Percentiles rank a stretch among this genome's conserved stretches.
Evolutionary conservation across 495 filamentous ascomycete genomes (phyloP).

Genomic region (Pseudotulostoma volvatum): DNA sequence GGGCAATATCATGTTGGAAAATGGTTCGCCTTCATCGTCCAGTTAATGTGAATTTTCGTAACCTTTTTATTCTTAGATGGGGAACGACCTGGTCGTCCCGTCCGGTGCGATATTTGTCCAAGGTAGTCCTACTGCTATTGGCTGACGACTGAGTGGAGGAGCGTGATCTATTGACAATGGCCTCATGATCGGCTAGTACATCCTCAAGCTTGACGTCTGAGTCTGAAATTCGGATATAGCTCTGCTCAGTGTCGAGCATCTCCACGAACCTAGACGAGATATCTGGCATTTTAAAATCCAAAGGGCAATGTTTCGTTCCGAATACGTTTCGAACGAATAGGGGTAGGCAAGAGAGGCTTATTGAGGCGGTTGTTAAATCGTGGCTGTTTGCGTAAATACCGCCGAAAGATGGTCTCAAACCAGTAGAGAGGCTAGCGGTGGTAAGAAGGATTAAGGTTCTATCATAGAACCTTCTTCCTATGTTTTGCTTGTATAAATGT

Average conservation of each 20-base stretch:
- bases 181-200: slow-evolving; percentile 31
- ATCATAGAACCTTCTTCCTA: too few species aligned
- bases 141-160: slow-evolving; percentile 27
- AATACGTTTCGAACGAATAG: too few species aligned
- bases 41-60: slow-evolving; percentile 5
- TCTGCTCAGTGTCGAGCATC: slow-evolving; percentile 27
- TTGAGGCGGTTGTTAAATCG: too few species aligned
- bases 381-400: too few species aligned
- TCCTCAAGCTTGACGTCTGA: slow-evolving; percentile 33
- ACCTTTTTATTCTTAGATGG: slow-evolving; percentile 3
- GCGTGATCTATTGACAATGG: slow-evolving; percentile 22
- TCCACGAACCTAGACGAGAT: slow-evolving; percentile 27
- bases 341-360: too few species aligned
- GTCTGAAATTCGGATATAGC: slow-evolving; percentile 17
- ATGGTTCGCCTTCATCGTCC: not conserved
- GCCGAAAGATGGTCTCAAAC: too few species aligned
- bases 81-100: slow-evolving; percentile 1
- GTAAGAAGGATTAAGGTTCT: too few species aligned
- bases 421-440: too few species aligned
- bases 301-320: too few species aligned
- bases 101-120: slow-evolving; percentile 2
- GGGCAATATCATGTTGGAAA: not conserved
- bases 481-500: too few species aligned
- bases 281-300: not conserved
- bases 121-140: slow-evolving; percentile 18